Base-by-base conservation (phyloP, 352 stramenopile species). In the Pythium insidiosum region DNA sequence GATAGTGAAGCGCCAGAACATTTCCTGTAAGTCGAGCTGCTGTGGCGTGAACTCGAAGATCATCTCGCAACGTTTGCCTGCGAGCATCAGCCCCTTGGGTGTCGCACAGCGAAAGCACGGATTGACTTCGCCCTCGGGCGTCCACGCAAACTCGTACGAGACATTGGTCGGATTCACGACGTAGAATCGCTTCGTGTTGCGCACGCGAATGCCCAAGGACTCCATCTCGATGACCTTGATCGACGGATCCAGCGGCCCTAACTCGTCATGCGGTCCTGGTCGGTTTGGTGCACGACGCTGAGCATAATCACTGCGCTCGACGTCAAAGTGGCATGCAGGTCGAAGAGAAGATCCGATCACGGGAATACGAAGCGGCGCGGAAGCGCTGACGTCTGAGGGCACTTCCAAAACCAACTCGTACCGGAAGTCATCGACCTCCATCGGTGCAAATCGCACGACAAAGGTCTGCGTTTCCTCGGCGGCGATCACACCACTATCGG, bases 11-110 rank as follows among this genome's bases (percentile, higher is more conserved):
- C 83, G 69, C 68, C 77, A 98, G 42, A 98, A 97, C 53, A 86
- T 86, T 63, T 98, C 90, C 36, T 94, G 71, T 15, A 94, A 66
- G 37, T 84, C 79, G 5, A 91, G 56, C 34, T 95, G 82, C 48
- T 95, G 81, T 0, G 93, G 91, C 22, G 86, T 95, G 58, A 95
- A 98, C 47, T 98, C 92, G 53, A 98, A 98, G n/a, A 95, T 83
- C 81, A 98, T 96, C 47, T 98, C 93, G 47, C 82, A 94, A 12
- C 88, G 73, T 56, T 97, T 95, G 0, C 93, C 93, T 6, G 85
- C 68, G 1, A 97, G 68, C 66, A 98, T 95, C 28, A 95, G 73
- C 5, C 93, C 93, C 50, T 90, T 94, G 0, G 72, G 69, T 0
- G 88, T 97, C 12, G 78, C 78, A 53, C 90, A 98, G 1, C 87